Evolutionary conservation across 2,329 filamentous ascomycete species (phyloP).

Genomic region (Sporothrix variecibatus): DNA sequence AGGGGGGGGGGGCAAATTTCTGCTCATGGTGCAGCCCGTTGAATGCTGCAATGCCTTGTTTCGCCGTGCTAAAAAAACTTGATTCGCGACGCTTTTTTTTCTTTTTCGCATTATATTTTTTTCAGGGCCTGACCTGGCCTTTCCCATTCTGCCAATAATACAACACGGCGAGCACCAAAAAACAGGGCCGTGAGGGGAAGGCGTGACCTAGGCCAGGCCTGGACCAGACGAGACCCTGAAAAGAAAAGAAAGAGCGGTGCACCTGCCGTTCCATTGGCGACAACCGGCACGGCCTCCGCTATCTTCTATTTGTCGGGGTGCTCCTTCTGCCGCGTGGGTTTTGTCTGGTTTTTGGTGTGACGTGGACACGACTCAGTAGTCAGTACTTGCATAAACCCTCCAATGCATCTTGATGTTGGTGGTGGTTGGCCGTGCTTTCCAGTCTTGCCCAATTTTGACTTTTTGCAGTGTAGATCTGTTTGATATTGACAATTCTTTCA

Average conservation of each 20-base stretch:
- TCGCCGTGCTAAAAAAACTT: neutral
- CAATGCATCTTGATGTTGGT: neutral
- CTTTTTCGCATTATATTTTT: neutral
- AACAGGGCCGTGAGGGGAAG: neutral
- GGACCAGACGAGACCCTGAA: neutral
- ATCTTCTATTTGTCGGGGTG: neutral
- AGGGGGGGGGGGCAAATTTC: neutral
- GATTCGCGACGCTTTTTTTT: neutral
- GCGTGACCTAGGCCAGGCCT: neutral
- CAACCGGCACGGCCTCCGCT: neutral
- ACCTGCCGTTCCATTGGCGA: conserved; percentile 1
- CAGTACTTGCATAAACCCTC: neutral
- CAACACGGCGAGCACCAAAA: neutral
- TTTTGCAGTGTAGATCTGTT: neutral
- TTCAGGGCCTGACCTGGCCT: neutral
- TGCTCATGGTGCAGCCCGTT: neutral
- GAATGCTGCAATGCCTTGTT: neutral
- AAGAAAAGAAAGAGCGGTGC: neutral
- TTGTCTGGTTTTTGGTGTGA: neutral
- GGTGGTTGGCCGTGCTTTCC: neutral
- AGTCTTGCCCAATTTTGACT: neutral
- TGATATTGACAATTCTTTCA: conserved; percentile 2
- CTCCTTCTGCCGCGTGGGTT: conserved; percentile 1
- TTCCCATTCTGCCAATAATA: neutral
- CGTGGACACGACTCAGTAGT: neutral